Percentiles rank a stretch among this genome's conserved stretches.
These are phyloP conservation scores for Schwanniomyces polymorphus DNA, from an alignment of 805 yeast species.

Conservation along the genomic window DNA sequence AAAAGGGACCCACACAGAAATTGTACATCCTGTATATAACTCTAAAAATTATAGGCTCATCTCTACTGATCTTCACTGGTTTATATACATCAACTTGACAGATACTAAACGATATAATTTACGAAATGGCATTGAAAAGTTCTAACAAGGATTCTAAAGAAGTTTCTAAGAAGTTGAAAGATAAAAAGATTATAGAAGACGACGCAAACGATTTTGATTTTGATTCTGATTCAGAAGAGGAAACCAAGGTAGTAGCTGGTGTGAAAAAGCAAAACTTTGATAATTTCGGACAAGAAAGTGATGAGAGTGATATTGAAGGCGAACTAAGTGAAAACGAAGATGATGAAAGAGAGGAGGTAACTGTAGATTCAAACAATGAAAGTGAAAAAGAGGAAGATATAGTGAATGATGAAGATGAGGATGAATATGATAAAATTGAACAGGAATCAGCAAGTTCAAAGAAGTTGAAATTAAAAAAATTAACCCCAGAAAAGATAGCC, in stretches of 20 bases:
- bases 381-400: constrained; percentile 9
- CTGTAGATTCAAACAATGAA: neutral
- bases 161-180: too few relatives aligned
- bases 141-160: neutral
- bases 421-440: constrained; percentile 11
- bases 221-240: constrained; percentile 14
- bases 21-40: neutral
- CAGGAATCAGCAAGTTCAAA: constrained; percentile 7
- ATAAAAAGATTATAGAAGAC: neutral
- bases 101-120: too few relatives aligned
- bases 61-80: neutral
- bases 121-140: neutral
- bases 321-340: constrained; percentile 9
- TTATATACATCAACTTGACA: neutral
- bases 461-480: constrained; percentile 48
- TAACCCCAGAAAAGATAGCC: constrained; percentile 56
- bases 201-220: constrained; percentile 9
- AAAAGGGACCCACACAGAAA: neutral
- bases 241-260: constrained; percentile 2
- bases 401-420: constrained; percentile 7
- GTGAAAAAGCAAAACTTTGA: constrained; percentile 2
- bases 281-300: constrained; percentile 10
- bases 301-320: constrained; percentile 11
- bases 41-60: neutral
- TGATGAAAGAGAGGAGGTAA: constrained; percentile 17